Conservation (phyloP, 1,139 yeast genomes). For the Diutina sp. region DNA sequence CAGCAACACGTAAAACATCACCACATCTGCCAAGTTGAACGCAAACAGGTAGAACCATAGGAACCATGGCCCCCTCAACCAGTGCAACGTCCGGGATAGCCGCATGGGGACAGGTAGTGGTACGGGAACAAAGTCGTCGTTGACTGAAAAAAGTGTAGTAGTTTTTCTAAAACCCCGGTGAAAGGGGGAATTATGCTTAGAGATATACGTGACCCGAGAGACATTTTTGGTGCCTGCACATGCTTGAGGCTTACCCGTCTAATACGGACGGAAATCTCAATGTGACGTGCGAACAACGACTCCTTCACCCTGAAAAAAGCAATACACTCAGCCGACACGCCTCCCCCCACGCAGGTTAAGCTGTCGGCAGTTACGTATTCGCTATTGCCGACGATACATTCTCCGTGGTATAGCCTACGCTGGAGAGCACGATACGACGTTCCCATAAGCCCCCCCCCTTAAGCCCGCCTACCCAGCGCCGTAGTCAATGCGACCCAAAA, state of each 20-base stretch:
- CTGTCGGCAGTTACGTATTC: background rate
- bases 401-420: background rate
- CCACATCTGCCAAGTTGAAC: background rate
- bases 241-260: background rate
- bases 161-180: background rate
- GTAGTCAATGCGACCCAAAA: background rate
- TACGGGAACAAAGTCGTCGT: background rate
- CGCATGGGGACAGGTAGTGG: background rate
- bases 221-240: background rate
- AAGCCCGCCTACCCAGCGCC: background rate
- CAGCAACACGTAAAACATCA: background rate
- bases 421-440: background rate
- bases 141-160: background rate
- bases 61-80: background rate
- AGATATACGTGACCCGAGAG: background rate
- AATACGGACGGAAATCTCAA: background rate
- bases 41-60: slow-evolving; percentile 1
- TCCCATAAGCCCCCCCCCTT: background rate
- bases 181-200: background rate
- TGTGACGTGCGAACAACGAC: background rate
- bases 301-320: background rate
- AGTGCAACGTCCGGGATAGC: background rate
- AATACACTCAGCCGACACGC: background rate
- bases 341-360: background rate
- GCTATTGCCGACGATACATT: background rate